Evolutionary conservation across 1,284 basidiomycete species (phyloP), one percentile per base, ranked within the genome.

Genomic region (Gymnopus androsaceus): DNA sequence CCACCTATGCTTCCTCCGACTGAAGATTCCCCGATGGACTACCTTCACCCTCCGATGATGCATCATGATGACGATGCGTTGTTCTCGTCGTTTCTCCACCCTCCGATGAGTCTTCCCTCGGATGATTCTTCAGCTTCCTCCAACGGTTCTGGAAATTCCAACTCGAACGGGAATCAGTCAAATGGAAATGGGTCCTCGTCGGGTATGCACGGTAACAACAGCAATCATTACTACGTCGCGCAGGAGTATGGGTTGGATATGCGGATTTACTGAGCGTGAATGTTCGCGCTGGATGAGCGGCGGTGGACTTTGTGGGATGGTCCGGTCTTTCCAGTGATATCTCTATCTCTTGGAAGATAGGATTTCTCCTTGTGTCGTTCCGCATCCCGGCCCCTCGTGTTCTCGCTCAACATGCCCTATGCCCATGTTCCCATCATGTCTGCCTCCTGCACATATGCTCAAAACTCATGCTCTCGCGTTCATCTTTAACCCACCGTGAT

Each of bases 1-100:
- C 83, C 83, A n/a, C 82, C 82, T 19, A 81, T 84, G 80, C 72
- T 84, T 14, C 77, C 78, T 0, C 68, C 73, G 5, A 76, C 4
- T 6, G 37, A 50, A 14, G 54, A 56, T 19, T 55, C 54, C 27
- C 72, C 74, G 41, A 78, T 81, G 75, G 80, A 81, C 61, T 82
- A 76, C 61, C 69, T 81, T 30, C 81, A 83, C 59, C 77, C 72
- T 21, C 75, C 75, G 6, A 66, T 72, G 65, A 71, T 72, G 8
- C 53, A 38, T 4, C 65, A 68, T 3, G 73, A 75, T 9, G 73
- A 75, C 54, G 57, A 54, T 3, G 44, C 51, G 11, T 37, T 75
- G 54, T 74, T 75, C 51, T 74, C 72, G 47, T 61, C 70, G n/a
- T 76, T 71, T 52, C 51, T 76, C 49, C 73, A 76, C 55, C 71